A percentile compares a stretch with the other conserved stretches of the same genome.
phyloP scores from a whole-genome alignment of 1,284 basidiomycete genomes.

The Cerrena zonata region DNA sequence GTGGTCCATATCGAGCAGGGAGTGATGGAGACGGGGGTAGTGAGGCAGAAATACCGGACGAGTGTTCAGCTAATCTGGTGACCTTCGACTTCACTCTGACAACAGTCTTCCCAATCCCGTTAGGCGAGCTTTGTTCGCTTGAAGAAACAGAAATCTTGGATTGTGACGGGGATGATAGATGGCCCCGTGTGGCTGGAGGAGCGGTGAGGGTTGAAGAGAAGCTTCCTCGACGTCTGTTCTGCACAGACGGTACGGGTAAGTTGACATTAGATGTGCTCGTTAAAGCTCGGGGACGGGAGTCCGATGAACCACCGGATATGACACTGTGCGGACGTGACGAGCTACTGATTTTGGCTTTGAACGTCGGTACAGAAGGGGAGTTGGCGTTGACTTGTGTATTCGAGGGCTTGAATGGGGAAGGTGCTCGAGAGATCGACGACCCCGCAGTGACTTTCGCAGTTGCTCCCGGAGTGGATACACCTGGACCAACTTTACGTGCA shows the following conservation, averaged over 20 bases:
- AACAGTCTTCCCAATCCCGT: conserved; percentile 13
- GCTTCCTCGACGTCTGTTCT: conserved; percentile 19
- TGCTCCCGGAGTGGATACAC: conserved; percentile 19
- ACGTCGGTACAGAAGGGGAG: conserved; percentile 24
- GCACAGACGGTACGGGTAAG: conserved; percentile 9
- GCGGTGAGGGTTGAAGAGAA: conserved; percentile 19
- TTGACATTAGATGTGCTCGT: conserved; percentile 15
- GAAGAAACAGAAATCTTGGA: conserved; percentile 11
- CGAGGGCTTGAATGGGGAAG: conserved; percentile 38
- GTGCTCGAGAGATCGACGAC: conserved; percentile 29
- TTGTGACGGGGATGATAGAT: conserved; percentile 16
- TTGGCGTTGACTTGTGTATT: conserved; percentile 19
- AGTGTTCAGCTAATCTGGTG: conserved; percentile 18
- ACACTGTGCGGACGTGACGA: conserved; percentile 30
- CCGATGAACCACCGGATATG: conserved; percentile 6
- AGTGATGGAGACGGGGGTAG: conserved; percentile 18
- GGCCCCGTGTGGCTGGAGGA: background rate
- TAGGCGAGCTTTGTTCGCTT: conserved; percentile 16
- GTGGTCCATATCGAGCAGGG: conserved; percentile 17
- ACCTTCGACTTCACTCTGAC: conserved; percentile 28
- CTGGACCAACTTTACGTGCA: conserved; percentile 37
- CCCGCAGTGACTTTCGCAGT: conserved; percentile 14
- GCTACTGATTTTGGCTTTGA: conserved; percentile 53
- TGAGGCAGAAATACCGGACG: conserved; percentile 16
- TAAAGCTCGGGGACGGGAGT: conserved; percentile 23